Base-by-base conservation (phyloP, 768 basidiomycete genomes). In the Stropharia rugosoannulata region DNA sequence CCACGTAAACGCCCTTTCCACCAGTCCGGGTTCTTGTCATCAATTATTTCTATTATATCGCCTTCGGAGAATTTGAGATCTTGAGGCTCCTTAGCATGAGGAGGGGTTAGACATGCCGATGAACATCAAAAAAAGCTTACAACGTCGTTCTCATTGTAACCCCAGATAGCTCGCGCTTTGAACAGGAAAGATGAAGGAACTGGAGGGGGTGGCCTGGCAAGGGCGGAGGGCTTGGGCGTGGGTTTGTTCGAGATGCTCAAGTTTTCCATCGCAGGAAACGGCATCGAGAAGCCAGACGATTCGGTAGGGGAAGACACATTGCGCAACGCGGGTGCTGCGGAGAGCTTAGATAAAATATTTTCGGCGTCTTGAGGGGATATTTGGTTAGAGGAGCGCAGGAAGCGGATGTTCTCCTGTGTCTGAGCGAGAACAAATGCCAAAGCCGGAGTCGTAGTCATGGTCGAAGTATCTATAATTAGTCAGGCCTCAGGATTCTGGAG, bases 11-110 rank as follows among this genome's bases (percentile, higher is more conserved):
- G 79, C n/a, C 93, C 93, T 8, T 80, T 81, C 93, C 93, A 95
- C 93, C 93, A 95, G 67, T 94, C 91, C 4, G 72, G 66, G 57
- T 93, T 90, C 48, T 82, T 88, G 64, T 93, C 85, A 25, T 82
- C 80, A 27, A 86, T 64, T 27, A 95, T 76, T 54, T 91, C 86
- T 62, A 95, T 81, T 27, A 82, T 75, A 64, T 94, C 90, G 2
- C 90, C 93, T 2, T 78, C 70, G 18, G 70, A 70, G 77, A 95
- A 94, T 0, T 83, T 79, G 16, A 95, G 77, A 66, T 95, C 93
- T 22, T 84, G 80, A 8, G 79, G 74, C 61, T 89, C 86, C 88
- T 93, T 66, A 10, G 27, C 16, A 45, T 19, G 29, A 16, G 41
- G 50, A 40, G 45, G 49, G 25, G 35, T 46, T 44, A 19, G 48